phyloP scores from a whole-genome alignment of 495 filamentous ascomycete species.

The Daldinia concentrica region DNA sequence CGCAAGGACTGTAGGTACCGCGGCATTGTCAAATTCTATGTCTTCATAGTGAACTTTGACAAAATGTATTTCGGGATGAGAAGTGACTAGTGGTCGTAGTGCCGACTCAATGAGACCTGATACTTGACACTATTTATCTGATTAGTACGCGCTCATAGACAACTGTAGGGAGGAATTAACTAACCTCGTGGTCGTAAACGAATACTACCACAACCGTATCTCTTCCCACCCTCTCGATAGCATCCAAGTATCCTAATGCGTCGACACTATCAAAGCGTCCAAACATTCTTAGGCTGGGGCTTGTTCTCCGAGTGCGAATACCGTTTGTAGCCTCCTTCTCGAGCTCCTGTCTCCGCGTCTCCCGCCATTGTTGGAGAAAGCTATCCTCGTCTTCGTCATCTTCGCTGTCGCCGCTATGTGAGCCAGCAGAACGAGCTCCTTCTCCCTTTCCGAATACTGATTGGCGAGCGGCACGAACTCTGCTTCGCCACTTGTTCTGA shows the following conservation, averaged over 20 bases:
- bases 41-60: conserved; percentile 91
- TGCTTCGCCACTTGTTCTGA: conserved; percentile 67
- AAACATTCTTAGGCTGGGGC: conserved; percentile 77
- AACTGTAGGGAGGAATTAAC: conserved; percentile 39
- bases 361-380: conserved; percentile 86
- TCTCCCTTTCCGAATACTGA: conserved; percentile 54
- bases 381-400: conserved; percentile 75
- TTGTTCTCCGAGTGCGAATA: conserved; percentile 66
- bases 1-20: conserved; percentile 86
- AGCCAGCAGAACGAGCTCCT: conserved; percentile 11
- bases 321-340: conserved; percentile 58
- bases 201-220: conserved; percentile 93
- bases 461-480: conserved; percentile 54
- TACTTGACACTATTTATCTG: conserved; percentile 69
- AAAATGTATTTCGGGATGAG: conserved; percentile 78
- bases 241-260: conserved; percentile 90
- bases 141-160: conserved; percentile 29
- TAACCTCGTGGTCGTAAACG: conserved; percentile 89
- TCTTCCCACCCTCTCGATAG: conserved; percentile 84
- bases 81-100: conserved; percentile 73
- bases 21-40: conserved; percentile 92
- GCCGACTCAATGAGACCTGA: conserved; percentile 80
- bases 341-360: conserved; percentile 79
- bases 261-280: conserved; percentile 86
- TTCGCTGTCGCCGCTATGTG: conserved; percentile 61